Base-by-base conservation (phyloP, 331 rosid species). In the Pyrus hybrid region DNA sequence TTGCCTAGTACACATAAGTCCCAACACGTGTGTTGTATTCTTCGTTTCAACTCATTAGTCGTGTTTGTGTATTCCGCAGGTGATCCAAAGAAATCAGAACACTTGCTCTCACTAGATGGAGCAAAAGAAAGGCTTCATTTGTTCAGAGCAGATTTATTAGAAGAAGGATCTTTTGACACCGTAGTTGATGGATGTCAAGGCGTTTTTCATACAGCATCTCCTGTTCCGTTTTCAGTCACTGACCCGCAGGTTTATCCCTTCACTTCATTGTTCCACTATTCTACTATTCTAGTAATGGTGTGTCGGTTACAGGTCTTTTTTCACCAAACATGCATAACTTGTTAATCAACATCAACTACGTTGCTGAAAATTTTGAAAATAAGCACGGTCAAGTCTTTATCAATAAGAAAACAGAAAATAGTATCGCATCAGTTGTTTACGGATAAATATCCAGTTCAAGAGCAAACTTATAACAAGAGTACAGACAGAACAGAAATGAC, bases 141-240 rank as follows among this genome's bases (percentile, higher is more conserved):
- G 49, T 43, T 43, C 49, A 43, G 4, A 43, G 49, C 49, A 1
- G 49, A 12, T 41, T 68, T 87, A 14, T 1, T 72, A 3, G 85
- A 87, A n/a, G 91, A 85, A 54, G 84, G 91, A 20, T 72, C 84
- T 2, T 85, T 87, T 75, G 87, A 85, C 47, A 4, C 61, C 61
- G 81, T 18, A 77, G 25, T 87, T 56, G 67, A 85, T 2, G 88
- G 86, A 28, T 77, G 74, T 49, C 28, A 21, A 56, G 74, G 65
- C 1, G 68, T 77, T 17, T 61, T 77, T 45, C 74, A 77, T 61
- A 58, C 76, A 11, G 26, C 79, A 13, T 73, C 71, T 9, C 70
- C 70, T 5, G 70, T 35, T 1, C 51, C 2, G 1, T 0, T n/a
- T n/a, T 35, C 70, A 5, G 72, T 0, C 17, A 20, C 70, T n/a